Evolutionary conservation across 495 filamentous ascomycete genomes (phyloP).

Genomic region (Penicillium nucicola): DNA sequence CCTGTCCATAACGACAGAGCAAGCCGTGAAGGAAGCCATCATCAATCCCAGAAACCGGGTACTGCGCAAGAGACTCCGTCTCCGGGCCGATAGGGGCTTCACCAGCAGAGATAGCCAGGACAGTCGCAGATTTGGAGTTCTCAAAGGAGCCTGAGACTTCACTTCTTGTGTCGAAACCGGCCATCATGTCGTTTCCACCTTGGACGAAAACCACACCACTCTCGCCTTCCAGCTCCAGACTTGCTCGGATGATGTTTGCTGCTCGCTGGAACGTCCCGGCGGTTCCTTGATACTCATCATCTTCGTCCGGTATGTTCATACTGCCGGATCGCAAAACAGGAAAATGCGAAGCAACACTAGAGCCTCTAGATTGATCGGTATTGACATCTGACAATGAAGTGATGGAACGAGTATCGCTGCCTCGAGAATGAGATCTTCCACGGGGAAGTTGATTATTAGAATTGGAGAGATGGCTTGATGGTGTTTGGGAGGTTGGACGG

Average conservation of each 20-base stretch:
- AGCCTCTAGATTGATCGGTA: slow-evolving; percentile 19
- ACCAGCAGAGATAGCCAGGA: slow-evolving; percentile 32
- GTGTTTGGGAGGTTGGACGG: neutral
- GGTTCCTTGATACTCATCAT: slow-evolving; percentile 26
- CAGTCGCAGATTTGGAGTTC: slow-evolving; percentile 19
- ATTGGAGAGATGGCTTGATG: slow-evolving; percentile 12
- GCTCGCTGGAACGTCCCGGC: slow-evolving; percentile 50
- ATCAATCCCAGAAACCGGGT: slow-evolving; percentile 29
- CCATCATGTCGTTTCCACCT: slow-evolving; percentile 17
- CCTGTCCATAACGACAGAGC: slow-evolving; percentile 54
- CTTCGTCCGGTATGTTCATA: slow-evolving; percentile 15
- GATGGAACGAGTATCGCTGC: slow-evolving; percentile 22
- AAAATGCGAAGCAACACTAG: slow-evolving; percentile 12
- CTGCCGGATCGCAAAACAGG: slow-evolving; percentile 25
- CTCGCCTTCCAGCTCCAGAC: slow-evolving; percentile 44
- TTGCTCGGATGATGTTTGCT: slow-evolving; percentile 54
- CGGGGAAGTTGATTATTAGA: neutral
- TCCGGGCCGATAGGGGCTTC: slow-evolving; percentile 26
- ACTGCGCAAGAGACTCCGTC: slow-evolving; percentile 14
- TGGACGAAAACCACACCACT: slow-evolving; percentile 54
- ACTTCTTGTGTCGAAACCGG: slow-evolving; percentile 24
- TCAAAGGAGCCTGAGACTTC: slow-evolving; percentile 22
- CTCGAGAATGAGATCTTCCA: slow-evolving; percentile 23
- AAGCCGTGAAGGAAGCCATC: slow-evolving; percentile 45
- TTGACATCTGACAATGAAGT: slow-evolving; percentile 22